Conservation (phyloP, 805 yeast species). For the Wickerhamiella lipophila region DNA sequence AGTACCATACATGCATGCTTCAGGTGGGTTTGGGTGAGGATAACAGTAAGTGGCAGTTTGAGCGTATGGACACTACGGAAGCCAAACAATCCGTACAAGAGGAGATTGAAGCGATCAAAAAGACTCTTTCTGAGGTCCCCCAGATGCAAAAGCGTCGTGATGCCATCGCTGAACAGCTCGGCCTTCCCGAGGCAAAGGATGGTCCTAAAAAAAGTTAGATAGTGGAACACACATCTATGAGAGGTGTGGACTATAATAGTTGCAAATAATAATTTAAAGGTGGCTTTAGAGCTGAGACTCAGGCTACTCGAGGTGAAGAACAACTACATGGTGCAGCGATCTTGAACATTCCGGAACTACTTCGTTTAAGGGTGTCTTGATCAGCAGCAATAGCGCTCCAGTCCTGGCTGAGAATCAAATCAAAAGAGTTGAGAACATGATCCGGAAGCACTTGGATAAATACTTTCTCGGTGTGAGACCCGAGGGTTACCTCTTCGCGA, state of each 20-base stretch:
- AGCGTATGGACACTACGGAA: slow-evolving; percentile 51
- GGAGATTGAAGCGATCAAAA: slow-evolving; percentile 57
- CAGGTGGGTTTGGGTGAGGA: slow-evolving; percentile 48
- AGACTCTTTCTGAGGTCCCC: slow-evolving; percentile 46
- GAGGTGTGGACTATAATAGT: too few species aligned
- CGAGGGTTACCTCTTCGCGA: slow-evolving; percentile 6
- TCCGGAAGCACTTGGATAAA: slow-evolving; percentile 12
- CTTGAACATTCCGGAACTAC: slow-evolving; percentile 6
- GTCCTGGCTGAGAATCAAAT: slow-evolving; percentile 12
- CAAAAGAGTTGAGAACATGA: slow-evolving; percentile 11
- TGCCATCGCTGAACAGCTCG: slow-evolving; percentile 35
- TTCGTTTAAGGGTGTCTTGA: neutral
- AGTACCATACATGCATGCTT: slow-evolving; percentile 67
- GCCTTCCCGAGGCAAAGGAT: slow-evolving; percentile 6
- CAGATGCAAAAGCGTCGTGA: slow-evolving; percentile 47
- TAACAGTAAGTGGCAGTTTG: slow-evolving; percentile 41
- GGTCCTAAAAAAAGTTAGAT: slow-evolving; percentile 1
- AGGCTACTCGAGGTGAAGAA: neutral
- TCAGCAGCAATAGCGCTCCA: slow-evolving; percentile 6
- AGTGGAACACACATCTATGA: too few species aligned
- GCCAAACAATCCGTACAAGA: slow-evolving; percentile 57
- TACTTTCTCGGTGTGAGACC: slow-evolving; percentile 3
- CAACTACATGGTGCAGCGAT: slow-evolving; percentile 8
- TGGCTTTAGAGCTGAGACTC: too few species aligned
- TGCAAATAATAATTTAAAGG: too few species aligned